Percentiles rank a stretch among this genome's conserved stretches.
Conservation (phyloP, 257 asterid genomes). For the Eustoma russellianum region DNA sequence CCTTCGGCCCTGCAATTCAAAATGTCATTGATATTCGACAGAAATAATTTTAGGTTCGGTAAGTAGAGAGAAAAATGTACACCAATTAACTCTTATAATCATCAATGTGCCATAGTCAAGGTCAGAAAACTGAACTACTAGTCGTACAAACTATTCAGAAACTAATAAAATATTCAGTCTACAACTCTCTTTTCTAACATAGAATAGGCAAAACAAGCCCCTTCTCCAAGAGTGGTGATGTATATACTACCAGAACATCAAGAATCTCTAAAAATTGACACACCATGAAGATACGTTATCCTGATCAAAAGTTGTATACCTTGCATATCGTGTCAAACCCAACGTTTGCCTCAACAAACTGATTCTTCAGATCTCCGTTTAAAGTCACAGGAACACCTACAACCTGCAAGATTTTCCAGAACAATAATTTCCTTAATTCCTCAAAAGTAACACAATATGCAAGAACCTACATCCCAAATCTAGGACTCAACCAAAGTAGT, state of each 20-base stretch:
- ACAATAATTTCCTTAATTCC: neutral
- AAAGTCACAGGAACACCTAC: conserved; percentile 45
- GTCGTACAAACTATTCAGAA: too few species aligned
- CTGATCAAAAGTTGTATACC: conserved; percentile 14
- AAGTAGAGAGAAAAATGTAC: neutral
- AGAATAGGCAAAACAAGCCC: too few species aligned
- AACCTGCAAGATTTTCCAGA: conserved; percentile 20
- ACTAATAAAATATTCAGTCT: too few species aligned
- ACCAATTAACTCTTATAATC: too few species aligned
- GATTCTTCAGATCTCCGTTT: conserved; percentile 49
- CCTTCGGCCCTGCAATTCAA: too few species aligned
- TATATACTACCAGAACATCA: neutral
- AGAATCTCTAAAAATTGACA: neutral
- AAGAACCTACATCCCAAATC: neutral
- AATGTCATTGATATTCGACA: too few species aligned
- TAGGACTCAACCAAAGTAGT: neutral
- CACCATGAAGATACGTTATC: neutral
- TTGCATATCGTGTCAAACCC: conserved; percentile 58
- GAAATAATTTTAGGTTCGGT: too few species aligned
- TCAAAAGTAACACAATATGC: neutral
- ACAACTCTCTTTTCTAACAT: too few species aligned
- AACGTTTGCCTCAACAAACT: conserved; percentile 43
- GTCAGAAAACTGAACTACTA: too few species aligned
- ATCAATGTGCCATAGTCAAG: too few species aligned
- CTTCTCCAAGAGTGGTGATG: neutral